A percentile compares a stretch with the other conserved stretches of the same genome.
These are phyloP conservation scores for Hypoxylon sp. DNA, from an alignment of 2,329 filamentous ascomycete species.

Conservation along the genomic window DNA sequence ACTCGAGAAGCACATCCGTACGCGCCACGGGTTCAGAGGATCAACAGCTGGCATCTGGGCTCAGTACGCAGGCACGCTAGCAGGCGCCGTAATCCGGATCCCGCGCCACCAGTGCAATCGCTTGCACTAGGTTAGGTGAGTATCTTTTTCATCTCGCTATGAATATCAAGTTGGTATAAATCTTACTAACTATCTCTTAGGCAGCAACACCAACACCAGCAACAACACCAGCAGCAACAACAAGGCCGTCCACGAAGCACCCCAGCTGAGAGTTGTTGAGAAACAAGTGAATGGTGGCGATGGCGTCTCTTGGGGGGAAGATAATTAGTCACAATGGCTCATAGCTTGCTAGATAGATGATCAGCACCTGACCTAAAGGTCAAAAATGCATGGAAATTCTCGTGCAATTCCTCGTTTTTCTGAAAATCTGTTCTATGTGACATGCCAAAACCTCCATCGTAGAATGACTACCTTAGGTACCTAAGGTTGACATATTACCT, in stretches of 20 bases:
- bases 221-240: too few relatives aligned
- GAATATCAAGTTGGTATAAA: neutral
- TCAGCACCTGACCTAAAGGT: too few relatives aligned
- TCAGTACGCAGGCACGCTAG: neutral
- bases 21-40: neutral
- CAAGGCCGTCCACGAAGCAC: too few relatives aligned
- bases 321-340: too few relatives aligned
- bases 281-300: too few relatives aligned
- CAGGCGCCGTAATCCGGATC: neutral
- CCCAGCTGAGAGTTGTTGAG: too few relatives aligned
- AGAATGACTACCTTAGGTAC: neutral
- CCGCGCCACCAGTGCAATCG: neutral
- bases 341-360: too few relatives aligned
- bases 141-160: neutral
- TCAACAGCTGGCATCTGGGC: neutral
- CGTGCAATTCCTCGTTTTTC: too few relatives aligned
- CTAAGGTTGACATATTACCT: too few relatives aligned
- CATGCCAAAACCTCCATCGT: neutral
- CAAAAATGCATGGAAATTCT: neutral
- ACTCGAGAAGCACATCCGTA: neutral
- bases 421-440: neutral
- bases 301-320: too few relatives aligned
- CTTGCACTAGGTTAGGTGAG: neutral
- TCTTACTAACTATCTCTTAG: slow-evolving; percentile 1
- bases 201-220: too few relatives aligned